Conservation (phyloP, 345 rosid species). For the Trapa bicornis region DNA sequence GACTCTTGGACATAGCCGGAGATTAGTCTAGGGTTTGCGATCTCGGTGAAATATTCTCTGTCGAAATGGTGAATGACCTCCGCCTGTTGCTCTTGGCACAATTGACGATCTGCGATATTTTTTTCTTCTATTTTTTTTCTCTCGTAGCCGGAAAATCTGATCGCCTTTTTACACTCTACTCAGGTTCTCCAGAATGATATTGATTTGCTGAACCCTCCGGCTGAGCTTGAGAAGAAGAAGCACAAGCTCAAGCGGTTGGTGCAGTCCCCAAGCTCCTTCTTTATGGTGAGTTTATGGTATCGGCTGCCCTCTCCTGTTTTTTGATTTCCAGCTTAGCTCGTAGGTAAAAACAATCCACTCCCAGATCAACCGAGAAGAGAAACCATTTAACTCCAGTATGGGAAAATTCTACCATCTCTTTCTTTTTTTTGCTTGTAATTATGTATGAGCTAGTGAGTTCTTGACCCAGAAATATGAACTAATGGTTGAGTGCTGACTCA, state of each 20-base stretch:
- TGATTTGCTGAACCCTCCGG: constrained; percentile 64
- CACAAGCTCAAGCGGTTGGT: constrained; percentile 86
- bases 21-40: background rate
- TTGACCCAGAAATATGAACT: background rate
- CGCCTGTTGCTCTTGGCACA: background rate
- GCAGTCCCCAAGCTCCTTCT: constrained; percentile 58
- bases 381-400: background rate
- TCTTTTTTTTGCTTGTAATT: background rate
- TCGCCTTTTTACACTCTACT: background rate
- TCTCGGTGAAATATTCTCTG: background rate
- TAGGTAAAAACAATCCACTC: background rate
- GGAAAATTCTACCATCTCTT: background rate
- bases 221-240: constrained; percentile 72
- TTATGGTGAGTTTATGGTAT: constrained; percentile 30
- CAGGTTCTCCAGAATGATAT: constrained; percentile 64
- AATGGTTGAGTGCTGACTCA: background rate
- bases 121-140: background rate
- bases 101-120: background rate
- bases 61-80: background rate
- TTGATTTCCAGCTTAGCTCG: background rate
- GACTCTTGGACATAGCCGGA: background rate
- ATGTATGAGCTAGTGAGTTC: background rate
- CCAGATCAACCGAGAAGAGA: background rate
- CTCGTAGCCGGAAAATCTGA: constrained; percentile 1
- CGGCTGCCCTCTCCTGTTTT: background rate